Conservation (phyloP, 257 asterid species). For the Solanum gandarillasii region DNA sequence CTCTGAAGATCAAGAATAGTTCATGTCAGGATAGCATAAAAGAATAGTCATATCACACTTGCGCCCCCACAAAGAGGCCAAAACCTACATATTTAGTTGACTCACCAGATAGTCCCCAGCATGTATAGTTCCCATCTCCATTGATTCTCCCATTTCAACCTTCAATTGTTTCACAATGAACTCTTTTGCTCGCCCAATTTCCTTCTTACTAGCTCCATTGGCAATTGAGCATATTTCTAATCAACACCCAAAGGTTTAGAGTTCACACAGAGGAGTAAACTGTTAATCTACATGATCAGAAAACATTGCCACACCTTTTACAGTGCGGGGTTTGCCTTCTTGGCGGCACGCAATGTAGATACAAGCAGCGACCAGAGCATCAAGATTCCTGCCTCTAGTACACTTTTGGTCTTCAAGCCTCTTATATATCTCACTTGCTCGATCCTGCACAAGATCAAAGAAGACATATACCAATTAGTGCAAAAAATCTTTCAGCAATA, state of each 20-base stretch:
- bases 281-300: constrained; percentile 13
- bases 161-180: constrained; percentile 83
- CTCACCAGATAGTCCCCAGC: constrained; percentile 93
- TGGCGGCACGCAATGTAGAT: constrained; percentile 88
- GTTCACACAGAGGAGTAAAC: constrained; percentile 17
- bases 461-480: not conserved
- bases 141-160: constrained; percentile 84
- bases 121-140: constrained; percentile 87
- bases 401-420: constrained; percentile 89
- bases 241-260: constrained; percentile 39
- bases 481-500: not conserved
- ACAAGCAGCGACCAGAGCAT: constrained; percentile 82
- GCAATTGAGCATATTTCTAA: constrained; percentile 84
- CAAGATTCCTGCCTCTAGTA: constrained; percentile 86
- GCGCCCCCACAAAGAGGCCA: not conserved
- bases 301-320: constrained; percentile 53
- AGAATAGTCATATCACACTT: not conserved
- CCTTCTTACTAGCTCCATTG: constrained; percentile 84
- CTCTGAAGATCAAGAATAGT: constrained; percentile 27
- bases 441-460: constrained; percentile 38
- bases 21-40: not conserved
- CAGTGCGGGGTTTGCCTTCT: constrained; percentile 86
- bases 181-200: constrained; percentile 91
- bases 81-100: not conserved
- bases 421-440: constrained; percentile 77